Base-by-base conservation (phyloP, 2,329 filamentous ascomycete species). In the Erysiphe pulchra region DNA sequence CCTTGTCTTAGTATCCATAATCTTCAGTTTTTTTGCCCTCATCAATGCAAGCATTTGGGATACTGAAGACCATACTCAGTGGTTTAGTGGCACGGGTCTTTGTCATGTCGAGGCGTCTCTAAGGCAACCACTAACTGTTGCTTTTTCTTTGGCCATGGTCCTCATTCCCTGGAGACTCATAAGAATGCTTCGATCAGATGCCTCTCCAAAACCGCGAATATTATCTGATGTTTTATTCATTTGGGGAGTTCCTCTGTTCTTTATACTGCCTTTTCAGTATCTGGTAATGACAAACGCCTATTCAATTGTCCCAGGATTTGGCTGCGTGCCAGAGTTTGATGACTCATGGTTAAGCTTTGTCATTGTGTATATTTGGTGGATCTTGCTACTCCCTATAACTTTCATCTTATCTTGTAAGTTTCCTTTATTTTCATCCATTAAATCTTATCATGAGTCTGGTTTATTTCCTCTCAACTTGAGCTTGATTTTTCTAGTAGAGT, bases 11-110 rank as follows among this genome's bases (percentile, higher is more conserved):
- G 34, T 44, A 37, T 44, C 42, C 9, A 44, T 44, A 12, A 16
- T 46, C 13, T 41, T 46, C 37, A 41, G 45, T 52, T 47, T 75
- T 45, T 65, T 70, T 56, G 69, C 65, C 50, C 64, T 74, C 50
- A 58, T 73, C 62, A 80, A 81, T 54, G 63, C 74, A 1, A 56
- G 77, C 44, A 66, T 80, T 49, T 82, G 77, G 77, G 66, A 69
- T 0, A 69, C 63, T 8, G 71, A 77, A 50, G 61, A 77, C 50
- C 53, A 68, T 12, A 34, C 54, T 0, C 56, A 60, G 6, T 80
- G 69, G 67, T 81, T 67, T 66, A 45, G 47, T 2, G 77, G 77
- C 4, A 54, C 57, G 5, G 67, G 66, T 2, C 67, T 77, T 47
- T 82, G 77, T 59, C 77, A 82, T 56, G 60, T 81, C 43, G 66